These are phyloP conservation scores for Obba rivulosa DNA, from an alignment of 768 basidiomycete species.

Conservation along the genomic window DNA sequence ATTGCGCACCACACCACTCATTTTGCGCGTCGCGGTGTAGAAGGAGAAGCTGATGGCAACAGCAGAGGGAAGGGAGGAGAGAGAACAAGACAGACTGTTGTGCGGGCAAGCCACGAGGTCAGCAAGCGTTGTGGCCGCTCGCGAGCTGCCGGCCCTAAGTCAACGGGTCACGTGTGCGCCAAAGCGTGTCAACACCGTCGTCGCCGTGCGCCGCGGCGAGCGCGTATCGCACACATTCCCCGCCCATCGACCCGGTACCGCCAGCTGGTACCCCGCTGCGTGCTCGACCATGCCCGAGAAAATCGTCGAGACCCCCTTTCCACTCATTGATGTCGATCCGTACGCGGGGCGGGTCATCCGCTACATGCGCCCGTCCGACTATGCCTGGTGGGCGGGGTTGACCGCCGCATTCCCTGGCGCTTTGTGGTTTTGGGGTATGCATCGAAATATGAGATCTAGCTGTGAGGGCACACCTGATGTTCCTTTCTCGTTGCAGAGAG, in stretches of 20 bases:
- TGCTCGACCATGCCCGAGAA: constrained; percentile 44
- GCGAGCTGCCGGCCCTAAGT: constrained; percentile 3
- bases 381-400: constrained; percentile 73
- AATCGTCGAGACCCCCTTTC: constrained; percentile 63
- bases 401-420: constrained; percentile 81
- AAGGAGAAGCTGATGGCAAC: background rate
- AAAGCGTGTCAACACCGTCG: background rate
- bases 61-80: constrained; percentile 1
- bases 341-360: constrained; percentile 81
- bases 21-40: background rate
- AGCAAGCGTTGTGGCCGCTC: background rate
- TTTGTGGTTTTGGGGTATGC: constrained; percentile 78
- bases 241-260: too few species aligned
- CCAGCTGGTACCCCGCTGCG: background rate
- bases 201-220: constrained; percentile 1
- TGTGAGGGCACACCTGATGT: background rate
- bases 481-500: constrained; percentile 29
- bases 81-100: background rate
- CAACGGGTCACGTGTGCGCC: background rate
- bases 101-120: background rate
- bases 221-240: constrained; percentile 4
- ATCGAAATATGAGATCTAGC: constrained; percentile 12
- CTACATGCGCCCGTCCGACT: constrained; percentile 87
- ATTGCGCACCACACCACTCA: constrained; percentile 11
- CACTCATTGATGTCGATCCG: constrained; percentile 92